Conservation (phyloP, 768 basidiomycete species). For the Collybia nuda region DNA sequence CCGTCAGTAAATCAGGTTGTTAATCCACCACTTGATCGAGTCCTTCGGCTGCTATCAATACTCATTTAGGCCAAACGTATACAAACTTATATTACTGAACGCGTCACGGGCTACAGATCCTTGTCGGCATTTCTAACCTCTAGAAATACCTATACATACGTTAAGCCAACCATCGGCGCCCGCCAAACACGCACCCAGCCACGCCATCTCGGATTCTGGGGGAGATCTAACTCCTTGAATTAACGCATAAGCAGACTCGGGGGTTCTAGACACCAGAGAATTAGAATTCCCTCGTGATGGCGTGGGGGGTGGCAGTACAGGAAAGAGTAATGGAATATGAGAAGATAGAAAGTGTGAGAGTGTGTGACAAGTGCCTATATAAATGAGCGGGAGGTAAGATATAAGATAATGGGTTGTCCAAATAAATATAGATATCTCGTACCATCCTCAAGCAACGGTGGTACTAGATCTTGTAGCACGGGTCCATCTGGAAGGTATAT, state of each 20-base stretch:
- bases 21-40: too few relatives aligned
- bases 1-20: too few relatives aligned
- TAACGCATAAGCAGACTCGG: slow-evolving; percentile 71
- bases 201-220: slow-evolving; percentile 85
- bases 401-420: neutral
- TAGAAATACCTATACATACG: slow-evolving; percentile 71
- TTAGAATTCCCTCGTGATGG: slow-evolving; percentile 40
- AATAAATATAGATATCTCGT: neutral
- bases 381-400: slow-evolving; percentile 1
- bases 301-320: slow-evolving; percentile 42
- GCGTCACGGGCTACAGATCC: too few relatives aligned
- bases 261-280: slow-evolving; percentile 30
- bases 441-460: slow-evolving; percentile 81
- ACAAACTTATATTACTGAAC: neutral
- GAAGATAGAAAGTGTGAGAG: slow-evolving; percentile 66
- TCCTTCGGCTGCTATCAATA: too few relatives aligned
- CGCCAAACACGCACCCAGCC: slow-evolving; percentile 89
- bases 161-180: slow-evolving; percentile 97
- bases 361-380: slow-evolving; percentile 68
- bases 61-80: neutral
- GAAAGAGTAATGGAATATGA: slow-evolving; percentile 82
- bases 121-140: neutral
- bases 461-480: slow-evolving; percentile 85
- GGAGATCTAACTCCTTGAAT: slow-evolving; percentile 86
- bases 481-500: slow-evolving; percentile 90